Evolutionary conservation across 2,329 filamentous ascomycete species (phyloP).

Genomic region (Geosmithia flava): DNA sequence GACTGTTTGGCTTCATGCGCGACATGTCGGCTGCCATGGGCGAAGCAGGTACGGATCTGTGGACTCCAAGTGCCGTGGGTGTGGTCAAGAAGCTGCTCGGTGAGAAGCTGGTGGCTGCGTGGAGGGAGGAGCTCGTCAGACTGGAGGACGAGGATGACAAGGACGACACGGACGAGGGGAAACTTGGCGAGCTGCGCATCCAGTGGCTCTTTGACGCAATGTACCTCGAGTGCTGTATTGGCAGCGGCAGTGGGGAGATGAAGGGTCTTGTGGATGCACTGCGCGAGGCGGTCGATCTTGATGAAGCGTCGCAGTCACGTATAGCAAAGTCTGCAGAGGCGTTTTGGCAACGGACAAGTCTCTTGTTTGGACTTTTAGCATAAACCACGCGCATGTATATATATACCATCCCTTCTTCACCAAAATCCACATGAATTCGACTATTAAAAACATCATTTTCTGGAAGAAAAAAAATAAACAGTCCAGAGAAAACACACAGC

Average conservation of each 20-base stretch:
- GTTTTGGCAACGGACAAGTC: conserved; percentile 71
- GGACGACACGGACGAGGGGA: conserved; percentile 6
- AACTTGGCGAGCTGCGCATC: conserved; percentile 30
- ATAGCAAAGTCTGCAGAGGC: conserved; percentile 54
- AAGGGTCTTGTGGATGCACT: conserved; percentile 33
- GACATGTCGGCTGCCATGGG: conserved; percentile 56
- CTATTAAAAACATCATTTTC: too few relatives aligned
- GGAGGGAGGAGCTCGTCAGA: conserved; percentile 28
- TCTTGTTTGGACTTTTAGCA: conserved; percentile 69
- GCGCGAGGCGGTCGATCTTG: conserved; percentile 30
- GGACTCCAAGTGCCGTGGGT: conserved; percentile 57
- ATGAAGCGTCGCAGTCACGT: conserved; percentile 34
- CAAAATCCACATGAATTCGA: too few relatives aligned
- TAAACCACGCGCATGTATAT: conserved; percentile 9
- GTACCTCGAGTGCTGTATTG: conserved; percentile 35
- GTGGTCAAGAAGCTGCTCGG: conserved; percentile 48
- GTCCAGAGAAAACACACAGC: too few relatives aligned
- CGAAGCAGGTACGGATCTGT: conserved; percentile 61
- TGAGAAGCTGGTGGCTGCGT: conserved; percentile 34
- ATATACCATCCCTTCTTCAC: too few relatives aligned
- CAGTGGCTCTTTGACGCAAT: conserved; percentile 52
- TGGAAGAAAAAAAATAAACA: too few relatives aligned
- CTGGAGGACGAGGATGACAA: conserved; percentile 5
- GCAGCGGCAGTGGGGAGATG: conserved; percentile 16
- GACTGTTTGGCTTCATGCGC: conserved; percentile 59